Percentiles rank a stretch among this genome's conserved stretches.
These are phyloP conservation scores for Jatropha multifida DNA, from an alignment of 441 rosid genomes.

Conservation along the genomic window DNA sequence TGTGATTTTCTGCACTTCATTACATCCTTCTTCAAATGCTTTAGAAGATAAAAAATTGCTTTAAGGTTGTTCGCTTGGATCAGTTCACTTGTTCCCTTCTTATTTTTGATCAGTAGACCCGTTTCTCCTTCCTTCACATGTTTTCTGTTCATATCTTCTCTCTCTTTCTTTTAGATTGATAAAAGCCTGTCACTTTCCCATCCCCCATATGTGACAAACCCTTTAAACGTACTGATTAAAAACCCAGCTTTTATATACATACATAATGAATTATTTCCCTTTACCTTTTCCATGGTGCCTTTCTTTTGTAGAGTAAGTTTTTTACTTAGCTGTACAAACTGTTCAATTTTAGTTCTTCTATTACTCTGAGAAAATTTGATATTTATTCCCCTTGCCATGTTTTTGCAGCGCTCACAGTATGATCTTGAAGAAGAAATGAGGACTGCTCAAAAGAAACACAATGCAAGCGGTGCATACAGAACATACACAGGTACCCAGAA, in stretches of 20 bases:
- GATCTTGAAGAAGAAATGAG: slow-evolving; percentile 86
- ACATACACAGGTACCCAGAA: slow-evolving; percentile 43
- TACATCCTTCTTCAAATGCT: too few species aligned
- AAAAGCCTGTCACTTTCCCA: neutral
- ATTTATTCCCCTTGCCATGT: slow-evolving; percentile 1
- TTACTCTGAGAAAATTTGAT: neutral
- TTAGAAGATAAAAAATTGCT: too few species aligned
- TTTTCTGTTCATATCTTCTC: neutral
- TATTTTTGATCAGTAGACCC: too few species aligned
- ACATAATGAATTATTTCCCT: neutral
- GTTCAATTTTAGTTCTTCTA: neutral
- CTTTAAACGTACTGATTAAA: neutral
- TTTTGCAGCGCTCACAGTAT: slow-evolving; percentile 68
- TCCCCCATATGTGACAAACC: neutral
- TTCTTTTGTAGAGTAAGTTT: neutral
- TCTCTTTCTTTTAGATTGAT: neutral
- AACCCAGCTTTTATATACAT: too few species aligned
- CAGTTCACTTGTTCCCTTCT: too few species aligned
- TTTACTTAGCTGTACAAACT: neutral
- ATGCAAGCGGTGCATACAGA: slow-evolving; percentile 55
- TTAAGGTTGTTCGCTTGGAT: too few species aligned
- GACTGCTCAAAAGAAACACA: slow-evolving; percentile 57
- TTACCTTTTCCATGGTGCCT: neutral
- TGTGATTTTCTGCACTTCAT: too few species aligned
- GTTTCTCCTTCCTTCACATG: too few species aligned